Conservation (phyloP, 1,284 basidiomycete species). For the Ustilago xerochloae region DNA sequence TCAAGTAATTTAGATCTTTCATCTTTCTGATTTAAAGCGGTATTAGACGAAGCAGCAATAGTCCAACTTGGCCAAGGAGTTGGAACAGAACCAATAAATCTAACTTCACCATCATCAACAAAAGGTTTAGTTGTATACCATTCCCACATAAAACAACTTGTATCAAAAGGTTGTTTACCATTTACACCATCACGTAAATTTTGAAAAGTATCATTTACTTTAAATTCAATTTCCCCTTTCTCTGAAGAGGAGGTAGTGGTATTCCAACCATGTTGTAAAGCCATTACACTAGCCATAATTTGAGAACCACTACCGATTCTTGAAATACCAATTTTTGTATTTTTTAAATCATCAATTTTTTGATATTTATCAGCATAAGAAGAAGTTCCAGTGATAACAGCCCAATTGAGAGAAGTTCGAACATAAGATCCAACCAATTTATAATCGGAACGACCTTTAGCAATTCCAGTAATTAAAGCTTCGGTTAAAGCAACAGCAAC, state of each 20-base stretch:
- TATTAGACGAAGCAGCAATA: slow-evolving; percentile 58
- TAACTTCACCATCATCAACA: slow-evolving; percentile 80
- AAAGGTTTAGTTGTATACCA: slow-evolving; percentile 94
- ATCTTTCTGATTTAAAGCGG: slow-evolving; percentile 12
- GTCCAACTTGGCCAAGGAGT: slow-evolving; percentile 97
- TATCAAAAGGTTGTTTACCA: slow-evolving; percentile 30
- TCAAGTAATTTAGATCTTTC: neutral
- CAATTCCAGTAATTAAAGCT: slow-evolving; percentile 90
- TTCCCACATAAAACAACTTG: slow-evolving; percentile 75
- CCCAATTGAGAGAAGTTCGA: slow-evolving; percentile 70
- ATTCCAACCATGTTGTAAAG: slow-evolving; percentile 74
- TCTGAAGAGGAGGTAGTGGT: slow-evolving; percentile 29
- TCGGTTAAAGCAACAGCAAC: slow-evolving; percentile 85
- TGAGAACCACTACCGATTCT: slow-evolving; percentile 86
- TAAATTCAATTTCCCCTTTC: slow-evolving; percentile 49
- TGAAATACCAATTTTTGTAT: slow-evolving; percentile 88
- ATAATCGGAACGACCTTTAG: slow-evolving; percentile 81
- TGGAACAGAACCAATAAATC: slow-evolving; percentile 83
- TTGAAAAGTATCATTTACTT: slow-evolving; percentile 65
- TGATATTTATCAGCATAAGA: slow-evolving; percentile 72
- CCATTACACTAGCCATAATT: slow-evolving; percentile 96
- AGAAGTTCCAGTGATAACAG: slow-evolving; percentile 86
- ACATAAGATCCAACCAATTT: slow-evolving; percentile 94
- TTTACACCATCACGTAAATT: slow-evolving; percentile 92
- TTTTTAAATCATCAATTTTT: slow-evolving; percentile 80